These are phyloP conservation scores for Exophiala alcalophila DNA, from an alignment of 2,329 filamentous ascomycete genomes.

Conservation along the genomic window DNA sequence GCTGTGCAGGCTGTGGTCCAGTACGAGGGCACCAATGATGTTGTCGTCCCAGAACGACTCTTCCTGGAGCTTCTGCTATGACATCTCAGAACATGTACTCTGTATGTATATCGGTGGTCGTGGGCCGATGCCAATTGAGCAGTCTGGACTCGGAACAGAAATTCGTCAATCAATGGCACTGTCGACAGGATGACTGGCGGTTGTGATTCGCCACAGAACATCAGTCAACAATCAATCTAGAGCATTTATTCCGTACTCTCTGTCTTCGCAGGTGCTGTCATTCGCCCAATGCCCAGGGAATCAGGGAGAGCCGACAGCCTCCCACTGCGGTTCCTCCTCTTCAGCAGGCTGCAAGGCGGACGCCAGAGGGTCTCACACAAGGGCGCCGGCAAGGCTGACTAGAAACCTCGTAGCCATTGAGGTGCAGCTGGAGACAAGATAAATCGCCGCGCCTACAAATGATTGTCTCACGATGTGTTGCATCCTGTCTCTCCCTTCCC, in stretches of 20 bases:
- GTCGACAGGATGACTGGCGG: constrained; percentile 14
- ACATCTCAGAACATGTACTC: too few species aligned
- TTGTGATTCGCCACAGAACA: constrained; percentile 19
- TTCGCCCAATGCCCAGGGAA: not conserved
- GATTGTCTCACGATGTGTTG: constrained; percentile 16
- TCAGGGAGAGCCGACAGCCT: too few species aligned
- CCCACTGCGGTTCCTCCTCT: too few species aligned
- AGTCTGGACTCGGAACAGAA: not conserved
- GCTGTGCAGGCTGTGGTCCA: constrained; percentile 8
- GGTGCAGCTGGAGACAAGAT: not conserved
- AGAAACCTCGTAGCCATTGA: too few species aligned
- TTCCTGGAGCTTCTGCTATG: constrained; percentile 1
- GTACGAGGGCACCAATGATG: constrained; percentile 23
- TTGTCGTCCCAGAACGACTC: not conserved
- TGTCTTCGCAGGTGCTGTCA: constrained; percentile 10
- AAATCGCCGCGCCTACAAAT: constrained; percentile 6
- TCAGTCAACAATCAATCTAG: too few species aligned
- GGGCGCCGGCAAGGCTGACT: too few species aligned
- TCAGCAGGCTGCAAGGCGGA: too few species aligned
- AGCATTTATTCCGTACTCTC: too few species aligned
- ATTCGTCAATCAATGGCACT: constrained; percentile 6
- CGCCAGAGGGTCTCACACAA: too few species aligned
- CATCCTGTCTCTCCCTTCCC: too few species aligned
- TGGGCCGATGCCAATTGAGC: constrained; percentile 11
- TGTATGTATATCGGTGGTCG: not conserved